Conservation (phyloP, 148 eudicot species). For the Camellia japonica region DNA sequence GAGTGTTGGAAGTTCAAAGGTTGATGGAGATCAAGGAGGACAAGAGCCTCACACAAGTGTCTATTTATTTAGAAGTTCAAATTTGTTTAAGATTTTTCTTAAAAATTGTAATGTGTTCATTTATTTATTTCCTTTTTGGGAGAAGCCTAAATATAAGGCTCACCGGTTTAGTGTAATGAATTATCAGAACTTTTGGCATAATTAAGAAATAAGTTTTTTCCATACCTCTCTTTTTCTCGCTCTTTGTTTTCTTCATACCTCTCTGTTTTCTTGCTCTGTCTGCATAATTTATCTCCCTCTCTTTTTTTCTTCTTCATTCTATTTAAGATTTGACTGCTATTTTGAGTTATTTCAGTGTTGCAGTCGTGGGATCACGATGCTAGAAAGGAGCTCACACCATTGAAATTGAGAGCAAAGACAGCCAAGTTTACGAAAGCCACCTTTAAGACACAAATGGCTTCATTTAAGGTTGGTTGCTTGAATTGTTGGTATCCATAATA, state of each 20-base stretch:
- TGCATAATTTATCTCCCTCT: neutral
- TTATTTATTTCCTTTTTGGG: neutral
- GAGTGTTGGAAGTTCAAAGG: neutral
- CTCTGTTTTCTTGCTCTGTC: too few relatives aligned
- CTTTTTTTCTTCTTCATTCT: neutral
- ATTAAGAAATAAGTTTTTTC: neutral
- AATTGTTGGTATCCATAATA: neutral
- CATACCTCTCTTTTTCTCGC: too few relatives aligned
- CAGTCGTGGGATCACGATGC: conserved; percentile 88
- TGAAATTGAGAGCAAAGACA: conserved; percentile 87
- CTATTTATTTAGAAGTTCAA: neutral
- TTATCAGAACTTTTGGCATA: neutral
- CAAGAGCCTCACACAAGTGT: neutral
- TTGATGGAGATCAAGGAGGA: neutral
- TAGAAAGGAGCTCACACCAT: conserved; percentile 84
- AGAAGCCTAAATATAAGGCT: neutral
- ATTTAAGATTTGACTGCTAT: neutral
- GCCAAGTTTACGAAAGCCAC: conserved; percentile 95
- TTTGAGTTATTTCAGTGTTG: conserved; percentile 49
- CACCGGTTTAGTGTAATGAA: neutral
- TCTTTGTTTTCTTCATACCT: too few relatives aligned
- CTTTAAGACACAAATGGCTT: conserved; percentile 85
- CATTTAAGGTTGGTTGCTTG: conserved; percentile 58
- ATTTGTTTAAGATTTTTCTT: neutral
- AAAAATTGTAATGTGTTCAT: neutral